phyloP scores from a whole-genome alignment of 345 rosid species.

The Gossypium thurberi region DNA sequence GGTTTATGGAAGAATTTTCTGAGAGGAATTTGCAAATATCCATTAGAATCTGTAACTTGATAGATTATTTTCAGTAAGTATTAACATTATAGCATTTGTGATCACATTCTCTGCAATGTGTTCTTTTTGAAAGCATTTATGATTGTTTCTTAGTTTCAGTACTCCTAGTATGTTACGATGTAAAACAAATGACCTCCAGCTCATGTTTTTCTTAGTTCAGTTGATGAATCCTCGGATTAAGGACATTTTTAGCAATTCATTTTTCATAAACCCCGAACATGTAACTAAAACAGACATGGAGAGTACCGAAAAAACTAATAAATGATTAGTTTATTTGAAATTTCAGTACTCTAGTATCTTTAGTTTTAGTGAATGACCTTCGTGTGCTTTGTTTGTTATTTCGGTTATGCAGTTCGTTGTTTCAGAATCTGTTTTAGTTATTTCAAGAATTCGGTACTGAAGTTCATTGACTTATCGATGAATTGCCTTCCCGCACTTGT shows the following conservation, averaged over 20 bases:
- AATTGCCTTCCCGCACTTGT: neutral
- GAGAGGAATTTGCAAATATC: neutral
- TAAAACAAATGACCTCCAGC: neutral
- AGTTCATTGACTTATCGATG: neutral
- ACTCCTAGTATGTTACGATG: neutral
- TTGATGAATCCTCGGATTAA: neutral
- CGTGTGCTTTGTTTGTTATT: neutral
- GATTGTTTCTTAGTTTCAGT: neutral
- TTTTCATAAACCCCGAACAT: too few species aligned
- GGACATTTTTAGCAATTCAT: neutral
- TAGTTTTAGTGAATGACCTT: neutral
- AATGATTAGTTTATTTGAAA: slow-evolving; percentile 2
- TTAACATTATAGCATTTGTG: neutral
- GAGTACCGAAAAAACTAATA: neutral
- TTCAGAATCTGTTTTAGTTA: neutral
- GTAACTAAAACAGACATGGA: too few species aligned
- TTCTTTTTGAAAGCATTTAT: neutral
- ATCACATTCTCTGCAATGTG: neutral
- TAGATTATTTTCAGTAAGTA: neutral
- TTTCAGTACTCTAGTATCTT: slow-evolving; percentile 13
- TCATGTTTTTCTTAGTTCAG: neutral
- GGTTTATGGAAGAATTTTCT: slow-evolving; percentile 9
- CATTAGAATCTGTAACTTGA: neutral
- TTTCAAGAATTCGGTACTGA: neutral
- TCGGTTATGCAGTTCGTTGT: slow-evolving; percentile 2